Conservation (phyloP, 129 eudicot species). For the Chrysanthemum makinoi region DNA sequence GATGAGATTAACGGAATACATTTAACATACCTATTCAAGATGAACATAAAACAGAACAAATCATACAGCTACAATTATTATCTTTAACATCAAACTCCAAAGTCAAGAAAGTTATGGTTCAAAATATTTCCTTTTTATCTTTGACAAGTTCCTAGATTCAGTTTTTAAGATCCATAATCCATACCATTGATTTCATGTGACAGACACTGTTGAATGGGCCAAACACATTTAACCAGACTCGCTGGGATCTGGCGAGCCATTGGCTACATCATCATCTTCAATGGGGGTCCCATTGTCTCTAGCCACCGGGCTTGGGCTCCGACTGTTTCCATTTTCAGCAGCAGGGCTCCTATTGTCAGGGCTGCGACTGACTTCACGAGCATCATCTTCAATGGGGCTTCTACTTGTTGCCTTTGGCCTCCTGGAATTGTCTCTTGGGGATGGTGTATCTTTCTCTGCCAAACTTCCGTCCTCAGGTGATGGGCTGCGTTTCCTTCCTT, state of each 20-base stretch:
- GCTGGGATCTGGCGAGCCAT: slow-evolving; percentile 36
- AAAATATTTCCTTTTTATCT: slow-evolving; percentile 7
- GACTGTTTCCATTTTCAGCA: slow-evolving; percentile 32
- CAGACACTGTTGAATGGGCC: background rate
- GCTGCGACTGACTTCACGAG: slow-evolving; percentile 21
- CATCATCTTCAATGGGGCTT: slow-evolving; percentile 30
- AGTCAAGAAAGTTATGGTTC: slow-evolving; percentile 11
- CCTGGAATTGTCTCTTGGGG: slow-evolving; percentile 25
- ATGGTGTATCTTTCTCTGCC: slow-evolving; percentile 34
- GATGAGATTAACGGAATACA: background rate
- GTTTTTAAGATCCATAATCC: slow-evolving; percentile 6
- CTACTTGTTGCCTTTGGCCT: slow-evolving; percentile 29
- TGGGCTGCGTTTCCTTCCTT: slow-evolving; percentile 59
- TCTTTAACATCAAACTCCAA: slow-evolving; percentile 19
- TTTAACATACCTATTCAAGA: background rate
- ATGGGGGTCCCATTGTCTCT: slow-evolving; percentile 34
- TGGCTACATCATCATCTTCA: slow-evolving; percentile 33
- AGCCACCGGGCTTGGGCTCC: slow-evolving; percentile 31
- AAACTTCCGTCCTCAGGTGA: slow-evolving; percentile 49
- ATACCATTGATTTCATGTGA: slow-evolving; percentile 10
- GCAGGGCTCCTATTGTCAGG: slow-evolving; percentile 31
- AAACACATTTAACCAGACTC: slow-evolving; percentile 30
- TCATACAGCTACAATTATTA: slow-evolving; percentile 1
- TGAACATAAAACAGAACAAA: slow-evolving; percentile 8
- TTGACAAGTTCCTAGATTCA: slow-evolving; percentile 18